phyloP scores from a whole-genome alignment of 1,139 yeast genomes.

The Yamadazyma epiphylla region DNA sequence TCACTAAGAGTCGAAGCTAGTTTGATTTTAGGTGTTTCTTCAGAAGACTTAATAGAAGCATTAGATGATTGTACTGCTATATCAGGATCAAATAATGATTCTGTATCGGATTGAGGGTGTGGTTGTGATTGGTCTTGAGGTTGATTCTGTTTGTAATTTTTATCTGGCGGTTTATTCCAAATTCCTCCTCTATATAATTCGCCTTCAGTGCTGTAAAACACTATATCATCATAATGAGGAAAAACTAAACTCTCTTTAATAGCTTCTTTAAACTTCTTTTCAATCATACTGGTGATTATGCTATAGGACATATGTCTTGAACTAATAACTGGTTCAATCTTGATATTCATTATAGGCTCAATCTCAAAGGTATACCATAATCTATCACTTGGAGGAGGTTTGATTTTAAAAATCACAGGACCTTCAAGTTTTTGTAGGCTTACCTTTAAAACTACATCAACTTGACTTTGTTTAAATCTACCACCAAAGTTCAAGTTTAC shows the following conservation, averaged over 20 bases:
- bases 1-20: constrained; percentile 29
- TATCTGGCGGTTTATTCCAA: constrained; percentile 68
- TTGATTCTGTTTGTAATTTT: constrained; percentile 1
- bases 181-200: constrained; percentile 89
- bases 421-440: constrained; percentile 71
- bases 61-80: constrained; percentile 2
- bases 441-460: constrained; percentile 71
- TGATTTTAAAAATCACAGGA: constrained; percentile 61
- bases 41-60: constrained; percentile 3
- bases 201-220: constrained; percentile 58
- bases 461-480: constrained; percentile 73
- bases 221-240: constrained; percentile 87
- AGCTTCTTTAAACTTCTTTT: constrained; percentile 74
- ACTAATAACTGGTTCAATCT: constrained; percentile 84
- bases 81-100: constrained; percentile 5
- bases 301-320: constrained; percentile 75
- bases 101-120: constrained; percentile 3
- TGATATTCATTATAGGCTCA: constrained; percentile 72
- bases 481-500: constrained; percentile 61
- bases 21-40: constrained; percentile 7
- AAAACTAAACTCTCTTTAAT: constrained; percentile 73
- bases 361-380: constrained; percentile 85
- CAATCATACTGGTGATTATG: constrained; percentile 76
- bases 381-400: constrained; percentile 88
- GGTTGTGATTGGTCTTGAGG: background rate